Evolutionary conservation across 2,329 filamentous ascomycete genomes (phyloP).

Genomic region (Exophiala mesophila): DNA sequence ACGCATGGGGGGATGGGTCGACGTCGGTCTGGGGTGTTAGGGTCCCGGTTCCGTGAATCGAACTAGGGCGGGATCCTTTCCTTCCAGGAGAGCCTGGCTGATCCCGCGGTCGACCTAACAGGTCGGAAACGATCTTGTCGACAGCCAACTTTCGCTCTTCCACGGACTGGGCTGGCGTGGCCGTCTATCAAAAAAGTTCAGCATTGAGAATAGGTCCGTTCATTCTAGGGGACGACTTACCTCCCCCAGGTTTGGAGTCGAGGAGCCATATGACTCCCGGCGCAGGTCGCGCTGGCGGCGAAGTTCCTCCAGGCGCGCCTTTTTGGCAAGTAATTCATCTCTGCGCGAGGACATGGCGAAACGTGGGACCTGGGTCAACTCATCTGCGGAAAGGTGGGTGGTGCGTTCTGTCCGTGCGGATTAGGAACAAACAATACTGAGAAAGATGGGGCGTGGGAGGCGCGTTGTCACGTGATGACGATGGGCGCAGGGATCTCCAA

Average conservation of each 20-base stretch:
- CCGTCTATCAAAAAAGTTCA: slow-evolving; percentile 11
- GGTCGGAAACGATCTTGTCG: slow-evolving; percentile 75
- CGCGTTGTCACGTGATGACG: slow-evolving; percentile 15
- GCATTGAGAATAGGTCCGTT: slow-evolving; percentile 6
- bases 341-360: slow-evolving; percentile 56
- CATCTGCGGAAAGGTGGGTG: slow-evolving; percentile 1
- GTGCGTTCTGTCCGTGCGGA: too few species aligned
- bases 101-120: slow-evolving; percentile 64
- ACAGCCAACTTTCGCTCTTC: slow-evolving; percentile 24
- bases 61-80: slow-evolving; percentile 72
- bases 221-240: slow-evolving; percentile 46
- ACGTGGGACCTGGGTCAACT: background rate
- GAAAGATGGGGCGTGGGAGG: background rate
- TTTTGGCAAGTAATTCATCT: slow-evolving; percentile 95
- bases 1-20: slow-evolving; percentile 34
- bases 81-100: slow-evolving; percentile 34
- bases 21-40: slow-evolving; percentile 64
- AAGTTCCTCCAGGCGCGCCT: slow-evolving; percentile 92
- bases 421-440: too few species aligned
- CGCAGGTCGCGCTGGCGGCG: slow-evolving; percentile 86
- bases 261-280: slow-evolving; percentile 67
- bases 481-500: slow-evolving; percentile 1
- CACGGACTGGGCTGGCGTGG: slow-evolving; percentile 21
- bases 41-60: slow-evolving; percentile 75
- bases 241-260: slow-evolving; percentile 68